Evolutionary conservation across 2,329 filamentous ascomycete genomes (phyloP).

Genomic region (Monilinia aucupariae): DNA sequence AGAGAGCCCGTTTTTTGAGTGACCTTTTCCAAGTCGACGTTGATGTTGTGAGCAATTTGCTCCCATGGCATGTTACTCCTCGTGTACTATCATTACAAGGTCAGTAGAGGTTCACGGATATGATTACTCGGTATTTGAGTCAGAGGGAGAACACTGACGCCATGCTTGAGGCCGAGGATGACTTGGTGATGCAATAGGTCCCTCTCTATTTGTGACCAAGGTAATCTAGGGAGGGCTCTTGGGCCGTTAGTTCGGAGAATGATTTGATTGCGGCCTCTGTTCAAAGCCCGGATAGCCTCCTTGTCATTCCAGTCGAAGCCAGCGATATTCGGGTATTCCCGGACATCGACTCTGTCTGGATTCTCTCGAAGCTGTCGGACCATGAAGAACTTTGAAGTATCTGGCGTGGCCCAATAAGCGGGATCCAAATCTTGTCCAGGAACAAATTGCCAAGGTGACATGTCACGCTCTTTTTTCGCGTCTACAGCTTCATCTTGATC

Average conservation of each 20-base stretch:
- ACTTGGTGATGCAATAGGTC: constrained; percentile 10
- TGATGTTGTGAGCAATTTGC: constrained; percentile 13
- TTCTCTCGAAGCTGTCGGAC: constrained; percentile 5
- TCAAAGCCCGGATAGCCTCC: constrained; percentile 3
- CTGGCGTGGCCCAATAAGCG: constrained; percentile 2
- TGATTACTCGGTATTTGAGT: no score
- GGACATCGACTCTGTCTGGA: constrained; percentile 2
- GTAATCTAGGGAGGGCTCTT: background rate
- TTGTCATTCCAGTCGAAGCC: constrained; percentile 18
- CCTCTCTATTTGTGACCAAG: constrained; percentile 17
- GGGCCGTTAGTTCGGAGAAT: background rate
- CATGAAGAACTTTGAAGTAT: constrained; percentile 21
- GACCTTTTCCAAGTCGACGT: background rate
- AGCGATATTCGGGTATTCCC: constrained; percentile 13
- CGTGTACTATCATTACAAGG: background rate
- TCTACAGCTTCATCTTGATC: background rate
- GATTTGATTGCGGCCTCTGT: constrained; percentile 16
- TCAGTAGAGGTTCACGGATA: background rate
- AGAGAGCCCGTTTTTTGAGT: background rate
- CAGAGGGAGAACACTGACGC: background rate
- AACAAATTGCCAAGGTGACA: constrained; percentile 17
- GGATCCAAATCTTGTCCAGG: constrained; percentile 11
- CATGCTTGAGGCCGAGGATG: background rate
- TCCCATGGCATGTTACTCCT: constrained; percentile 2
- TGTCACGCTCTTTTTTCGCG: background rate